A percentile compares a stretch with the other conserved stretches of the same genome.
phyloP scores from a whole-genome alignment of 1,139 yeast genomes.

The Diutina scorzettiae region DNA sequence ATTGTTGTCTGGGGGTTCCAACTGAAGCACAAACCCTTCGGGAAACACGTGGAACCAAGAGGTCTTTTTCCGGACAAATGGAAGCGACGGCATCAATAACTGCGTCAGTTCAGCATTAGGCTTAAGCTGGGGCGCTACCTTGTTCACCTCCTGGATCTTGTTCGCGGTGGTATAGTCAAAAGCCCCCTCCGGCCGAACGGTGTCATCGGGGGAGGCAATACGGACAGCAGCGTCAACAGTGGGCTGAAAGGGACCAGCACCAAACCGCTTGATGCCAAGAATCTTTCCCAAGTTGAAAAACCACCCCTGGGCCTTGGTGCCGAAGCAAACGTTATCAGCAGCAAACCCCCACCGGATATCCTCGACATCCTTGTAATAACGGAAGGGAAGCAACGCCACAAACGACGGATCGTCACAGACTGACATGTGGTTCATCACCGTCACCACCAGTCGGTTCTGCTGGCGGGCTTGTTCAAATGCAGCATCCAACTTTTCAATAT shows the following conservation, averaged over 20 bases:
- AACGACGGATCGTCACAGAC: conserved; percentile 87
- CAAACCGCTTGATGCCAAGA: conserved; percentile 75
- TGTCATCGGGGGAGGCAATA: conserved; percentile 69
- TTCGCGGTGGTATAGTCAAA: conserved; percentile 7
- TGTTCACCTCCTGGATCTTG: conserved; percentile 23
- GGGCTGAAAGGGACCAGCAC: conserved; percentile 87
- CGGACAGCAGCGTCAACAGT: conserved; percentile 84
- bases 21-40: conserved; percentile 85
- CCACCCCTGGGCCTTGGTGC: conserved; percentile 35
- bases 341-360: conserved; percentile 90
- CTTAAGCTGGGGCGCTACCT: conserved; percentile 10
- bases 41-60: conserved; percentile 95
- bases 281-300: conserved; percentile 86
- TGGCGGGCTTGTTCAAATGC: conserved; percentile 50
- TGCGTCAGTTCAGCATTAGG: conserved; percentile 22
- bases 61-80: conserved; percentile 44
- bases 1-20: conserved; percentile 63
- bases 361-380: conserved; percentile 49
- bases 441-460: conserved; percentile 65
- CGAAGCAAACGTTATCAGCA: conserved; percentile 84
- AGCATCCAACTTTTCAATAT: conserved; percentile 48
- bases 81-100: conserved; percentile 31
- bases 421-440: conserved; percentile 95
- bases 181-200: conserved; percentile 41
- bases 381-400: conserved; percentile 79